Evolutionary conservation across 1,284 basidiomycete genomes (phyloP).

Genomic region (Puccinia horiana): DNA sequence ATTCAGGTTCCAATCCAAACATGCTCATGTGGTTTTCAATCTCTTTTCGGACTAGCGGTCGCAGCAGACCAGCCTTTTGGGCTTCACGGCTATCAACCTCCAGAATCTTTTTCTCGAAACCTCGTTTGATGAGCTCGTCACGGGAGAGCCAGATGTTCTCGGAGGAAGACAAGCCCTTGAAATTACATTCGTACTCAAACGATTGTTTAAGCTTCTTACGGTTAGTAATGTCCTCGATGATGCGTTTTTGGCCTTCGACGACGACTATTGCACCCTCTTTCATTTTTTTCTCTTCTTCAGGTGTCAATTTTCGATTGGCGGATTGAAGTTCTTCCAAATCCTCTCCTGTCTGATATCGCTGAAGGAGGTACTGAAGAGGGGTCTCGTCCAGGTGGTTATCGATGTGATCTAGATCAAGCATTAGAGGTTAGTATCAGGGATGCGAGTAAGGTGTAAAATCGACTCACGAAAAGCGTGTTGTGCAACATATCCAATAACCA

Average conservation of each 20-base stretch:
- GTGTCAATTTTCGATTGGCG: constrained; percentile 80
- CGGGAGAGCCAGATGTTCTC: constrained; percentile 96
- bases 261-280: constrained; percentile 84
- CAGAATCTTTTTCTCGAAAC: constrained; percentile 86
- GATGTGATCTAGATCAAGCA: constrained; percentile 66
- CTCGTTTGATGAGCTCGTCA: constrained; percentile 94
- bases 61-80: constrained; percentile 90
- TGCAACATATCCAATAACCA: constrained; percentile 97
- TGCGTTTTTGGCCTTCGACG: constrained; percentile 88
- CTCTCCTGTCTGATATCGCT: constrained; percentile 99
- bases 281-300: constrained; percentile 92
- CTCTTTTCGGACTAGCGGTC: constrained; percentile 93
- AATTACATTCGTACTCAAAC: constrained; percentile 84
- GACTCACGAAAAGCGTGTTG: constrained; percentile 91
- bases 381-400: constrained; percentile 97
- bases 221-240: constrained; percentile 84
- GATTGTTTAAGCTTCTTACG: constrained; percentile 99
- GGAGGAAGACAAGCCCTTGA: constrained; percentile 86
- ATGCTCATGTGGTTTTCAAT: constrained; percentile 97
- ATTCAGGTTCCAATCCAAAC: constrained; percentile 93
- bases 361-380: constrained; percentile 96
- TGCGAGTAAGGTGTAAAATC: neutral
- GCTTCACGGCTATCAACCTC: constrained; percentile 97
- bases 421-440: neutral
- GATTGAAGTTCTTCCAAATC: constrained; percentile 95